Base-by-base conservation (phyloP, 352 stramenopile genomes). In the Globisporangium rhizosaccharum region DNA sequence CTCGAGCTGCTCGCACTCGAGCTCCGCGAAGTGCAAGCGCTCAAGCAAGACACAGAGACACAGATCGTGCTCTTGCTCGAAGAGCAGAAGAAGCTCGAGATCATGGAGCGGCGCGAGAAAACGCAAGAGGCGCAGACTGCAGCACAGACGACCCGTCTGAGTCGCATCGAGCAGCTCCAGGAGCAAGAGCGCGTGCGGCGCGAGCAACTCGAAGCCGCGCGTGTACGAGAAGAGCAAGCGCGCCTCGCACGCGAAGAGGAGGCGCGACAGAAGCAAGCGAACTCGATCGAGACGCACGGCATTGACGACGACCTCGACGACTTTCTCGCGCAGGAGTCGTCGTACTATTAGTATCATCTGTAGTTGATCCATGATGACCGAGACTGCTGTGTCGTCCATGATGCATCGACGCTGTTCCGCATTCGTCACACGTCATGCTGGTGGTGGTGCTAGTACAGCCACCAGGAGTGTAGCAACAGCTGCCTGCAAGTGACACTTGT, bases 131-230 rank as follows among this genome's bases (percentile, higher is more conserved):
- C 57, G 59, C 63, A 77, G 58, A 18, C 26, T 49, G 18, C 55
- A 59, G 30, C 59, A 0, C 42, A 74, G 2, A 42, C 52, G 28
- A 74, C 20, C 25, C 73, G 75, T 45, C 76, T 82, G 18, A 75
- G 68, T 17, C 82, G 82, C 30, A 79, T 92, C 63, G 33, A 87
- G 59, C 68, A 83, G 23, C 66, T 92, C 8, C 82, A 90, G 57
- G 72, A 75, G n/a, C 66, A 85, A 17, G 76, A 83, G 52, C 68
- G 72, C n/a, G 59, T 53, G 53, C 68, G 77, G n/a, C 54, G 65
- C 20, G 53, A 55, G n/a, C 53, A 60, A 9, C 41, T 46, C 1
- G 51, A 44, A 12, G 53, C 53, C 8, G 47, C 46, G 33, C 67
- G 63, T 3, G 39, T 61, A 25, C 50, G 62, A 2, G 60, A 79